Base-by-base conservation (phyloP, 2,329 filamentous ascomycete genomes). In the Exserohilum turcica region DNA sequence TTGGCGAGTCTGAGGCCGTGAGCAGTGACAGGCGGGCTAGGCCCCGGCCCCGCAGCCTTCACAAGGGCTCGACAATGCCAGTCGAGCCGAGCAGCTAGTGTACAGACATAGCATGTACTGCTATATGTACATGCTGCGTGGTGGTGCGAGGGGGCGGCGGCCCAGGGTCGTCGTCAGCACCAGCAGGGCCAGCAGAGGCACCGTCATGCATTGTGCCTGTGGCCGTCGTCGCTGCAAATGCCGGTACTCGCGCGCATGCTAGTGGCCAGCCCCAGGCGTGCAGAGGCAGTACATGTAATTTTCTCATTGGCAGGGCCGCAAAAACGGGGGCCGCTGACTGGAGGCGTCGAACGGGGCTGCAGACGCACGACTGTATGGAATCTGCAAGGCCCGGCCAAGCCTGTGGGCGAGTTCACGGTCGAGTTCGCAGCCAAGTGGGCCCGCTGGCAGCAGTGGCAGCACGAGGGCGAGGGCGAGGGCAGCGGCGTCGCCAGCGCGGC, bases 231-330 rank as follows among this genome's bases (percentile, higher is more conserved):
- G 35, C 28, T 13, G 37, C 32, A 45, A 35, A 19, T 37, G 47
- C 24, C 46, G 51, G 38, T 47, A 48, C 56, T n/a, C n/a, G 57
- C 54, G 51, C 49, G 42, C 46, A 50, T 52, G 54, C 56, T 48
- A 53, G 48, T 37, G 33, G 42, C 51, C 40, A 43, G 31, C 29
- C n/a, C 16, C 24, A 7, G 21, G 21, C 21, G 21, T 24, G 21
- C 50, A 54, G 31, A 47, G 47, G 51, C 52, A 52, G 48, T 38
- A 52, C 53, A 45, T 48, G 50, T 21, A 42, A 43, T 58, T 64
- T 64, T 60, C 27, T 67, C 52, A 68, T 72, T 71, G 67, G 70
- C 52, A 55, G 59, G 12, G 54, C 44, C 57, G 57, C 19, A 57
- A 45, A 66, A 64, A 56, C 52, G 35, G 50, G 15, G 53, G 15